Base-by-base conservation (phyloP, 805 yeast genomes). In the Candida khao-thaluensis region DNA sequence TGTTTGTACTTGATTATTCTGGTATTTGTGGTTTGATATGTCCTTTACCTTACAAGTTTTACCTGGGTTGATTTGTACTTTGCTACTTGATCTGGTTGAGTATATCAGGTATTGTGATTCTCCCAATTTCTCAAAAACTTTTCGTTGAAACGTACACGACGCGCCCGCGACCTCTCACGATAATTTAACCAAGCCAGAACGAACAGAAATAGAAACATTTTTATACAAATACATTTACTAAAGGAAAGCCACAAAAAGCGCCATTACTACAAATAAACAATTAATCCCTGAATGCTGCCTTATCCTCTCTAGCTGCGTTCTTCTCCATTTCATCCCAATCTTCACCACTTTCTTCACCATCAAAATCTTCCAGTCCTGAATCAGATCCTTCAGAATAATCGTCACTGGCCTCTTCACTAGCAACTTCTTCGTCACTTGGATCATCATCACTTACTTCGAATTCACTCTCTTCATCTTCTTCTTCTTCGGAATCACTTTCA, bases 381-480 rank as follows among this genome's bases (percentile, higher is more conserved):
- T 53, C 65, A 17, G 65, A 66, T 11, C 69, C 77, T 14, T 66
- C 58, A 3, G 67, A 71, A 40, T 61, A 61, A 26, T 57, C 69
- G 30, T 60, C 70, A 33, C 57, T 66, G 26, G 54, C 52, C 30
- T 60, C 77, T 39, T 75, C 84, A 49, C 76, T 76, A 20, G 66
- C 79, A 17, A 76, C 82, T 20, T 74, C 81, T 36, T 78, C 88
- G 43, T 78, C 81, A 28, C 72, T 76, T 31, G 79, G 79, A 53
- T 77, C 79, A 35, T 76, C 83, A 37, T 78, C 78, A 41, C 74
- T 62, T 12, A 71, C 81, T 57, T 82, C 87, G 51, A 81, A 82
- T 54, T 83, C 95, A 31, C 72, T 66, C 54, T 83, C 93, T 44
- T 78, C 85, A 30, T 77, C 82, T 30, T 77, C 85, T 34, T 75